Conservation (phyloP, 192 early-diverging fungal genomes). For the Podila horticola region DNA sequence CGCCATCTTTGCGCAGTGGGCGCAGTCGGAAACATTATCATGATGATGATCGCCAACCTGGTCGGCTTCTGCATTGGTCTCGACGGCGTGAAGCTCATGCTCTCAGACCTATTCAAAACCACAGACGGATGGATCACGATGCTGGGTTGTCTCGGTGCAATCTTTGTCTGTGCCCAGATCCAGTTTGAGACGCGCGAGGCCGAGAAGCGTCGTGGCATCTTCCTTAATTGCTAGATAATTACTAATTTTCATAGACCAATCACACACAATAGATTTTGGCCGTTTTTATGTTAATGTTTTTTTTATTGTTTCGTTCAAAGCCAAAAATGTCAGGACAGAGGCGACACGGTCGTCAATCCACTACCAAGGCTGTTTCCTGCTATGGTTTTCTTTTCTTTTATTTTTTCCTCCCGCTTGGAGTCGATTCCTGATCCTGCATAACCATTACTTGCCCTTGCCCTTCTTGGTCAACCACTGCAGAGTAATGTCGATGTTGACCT, state of each 20-base stretch:
- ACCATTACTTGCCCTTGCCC: conserved; percentile 63
- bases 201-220: conserved; percentile 68
- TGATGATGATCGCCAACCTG: conserved; percentile 96
- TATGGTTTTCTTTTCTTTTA: no score
- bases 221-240: conserved; percentile 36
- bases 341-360: no score
- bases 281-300: neutral
- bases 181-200: conserved; percentile 86
- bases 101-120: conserved; percentile 64
- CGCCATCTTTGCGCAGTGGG: conserved; percentile 84
- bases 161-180: conserved; percentile 77
- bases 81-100: conserved; percentile 83
- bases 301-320: neutral
- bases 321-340: no score
- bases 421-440: no score
- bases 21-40: conserved; percentile 84
- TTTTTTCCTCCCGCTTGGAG: no score
- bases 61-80: conserved; percentile 94
- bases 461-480: conserved; percentile 96
- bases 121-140: conserved; percentile 53
- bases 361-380: neutral
- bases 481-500: conserved; percentile 97
- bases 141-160: conserved; percentile 49
- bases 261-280: neutral
- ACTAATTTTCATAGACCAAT: conserved; percentile 4